Base-by-base conservation (phyloP, 139 green algal genomes). In the Eudorina sp. region DNA sequence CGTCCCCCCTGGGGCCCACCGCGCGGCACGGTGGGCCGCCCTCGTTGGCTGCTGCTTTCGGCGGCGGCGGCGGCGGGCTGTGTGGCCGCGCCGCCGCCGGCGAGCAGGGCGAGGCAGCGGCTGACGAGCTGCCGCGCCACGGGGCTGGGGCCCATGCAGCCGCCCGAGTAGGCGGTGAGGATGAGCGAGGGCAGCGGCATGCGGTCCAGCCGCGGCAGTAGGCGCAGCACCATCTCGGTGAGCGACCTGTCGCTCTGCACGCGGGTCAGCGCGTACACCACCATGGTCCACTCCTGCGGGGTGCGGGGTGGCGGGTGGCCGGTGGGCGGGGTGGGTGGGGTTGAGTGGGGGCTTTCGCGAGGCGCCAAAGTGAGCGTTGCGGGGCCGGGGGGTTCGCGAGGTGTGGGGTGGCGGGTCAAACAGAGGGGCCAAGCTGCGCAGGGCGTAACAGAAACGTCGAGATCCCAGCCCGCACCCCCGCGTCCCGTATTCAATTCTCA, bases 231-330 rank as follows among this genome's bases (percentile, higher is more conserved):
- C 60, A 76, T 38, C 60, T 86, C 80, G 0, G 80, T 68, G 0
- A 58, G 80, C 43, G 80, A 66, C 4, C 19, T 53, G 53, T 31
- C 60, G 41, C 79, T 84, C 36, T 68, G 80, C 18, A 92, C 62
- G 23, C 53, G 40, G 2, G 58, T 46, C 58, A 92, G 55, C 5
- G 82, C 55, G 34, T 55, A 60, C 72, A 92, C 46, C 55, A 90
- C 72, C 84, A 92, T 82, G 0, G 78, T 78, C 90, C 90, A 92
- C 9, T 92, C 90, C 73, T 92, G 70, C n/a, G 53, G 78, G 31
- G 8, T 51, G 75, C 31, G 48, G 73, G 62, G n/a, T 73, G 4
- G 11, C 11, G 48, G 48, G 48, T 55, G 48, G 48, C 13, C n/a
- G n/a, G n/a, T n/a, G n/a, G n/a, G n/a, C n/a, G n/a, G n/a, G n/a